Conservation (phyloP, 176 grass and related monocot species). For the Puya raimondii region DNA sequence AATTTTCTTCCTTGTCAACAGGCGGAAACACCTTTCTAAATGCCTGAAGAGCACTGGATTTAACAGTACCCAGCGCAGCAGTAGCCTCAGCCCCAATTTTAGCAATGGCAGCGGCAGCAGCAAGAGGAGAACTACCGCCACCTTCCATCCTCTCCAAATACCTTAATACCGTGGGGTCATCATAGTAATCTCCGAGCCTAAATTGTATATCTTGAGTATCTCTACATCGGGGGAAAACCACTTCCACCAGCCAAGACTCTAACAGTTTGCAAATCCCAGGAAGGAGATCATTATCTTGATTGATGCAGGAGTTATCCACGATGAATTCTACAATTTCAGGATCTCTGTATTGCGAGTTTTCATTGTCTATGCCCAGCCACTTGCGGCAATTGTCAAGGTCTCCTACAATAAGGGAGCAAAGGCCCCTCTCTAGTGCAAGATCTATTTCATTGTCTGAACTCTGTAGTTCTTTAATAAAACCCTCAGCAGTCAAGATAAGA, state of each 20-base stretch:
- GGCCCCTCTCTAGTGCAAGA: slow-evolving; percentile 64
- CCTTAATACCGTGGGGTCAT: slow-evolving; percentile 64
- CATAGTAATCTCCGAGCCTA: slow-evolving; percentile 83
- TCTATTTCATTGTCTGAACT: slow-evolving; percentile 34
- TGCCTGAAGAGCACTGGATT: slow-evolving; percentile 78
- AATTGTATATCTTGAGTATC: slow-evolving; percentile 73
- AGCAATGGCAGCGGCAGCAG: slow-evolving; percentile 77
- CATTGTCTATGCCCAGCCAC: slow-evolving; percentile 76
- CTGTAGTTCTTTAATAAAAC: slow-evolving; percentile 77
- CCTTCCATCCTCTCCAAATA: slow-evolving; percentile 91
- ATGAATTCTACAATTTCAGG: slow-evolving; percentile 77
- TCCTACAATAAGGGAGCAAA: slow-evolving; percentile 79
- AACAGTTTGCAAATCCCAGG: slow-evolving; percentile 87
- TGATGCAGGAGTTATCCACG: slow-evolving; percentile 50
- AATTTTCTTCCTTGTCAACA: slow-evolving; percentile 42
- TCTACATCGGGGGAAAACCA: slow-evolving; percentile 87
- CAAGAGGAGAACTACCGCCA: slow-evolving; percentile 62
- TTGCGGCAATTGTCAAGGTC: slow-evolving; percentile 62
- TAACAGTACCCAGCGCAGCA: slow-evolving; percentile 59
- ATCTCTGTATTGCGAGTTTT: slow-evolving; percentile 53
- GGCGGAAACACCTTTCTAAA: slow-evolving; percentile 81
- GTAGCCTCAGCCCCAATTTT: slow-evolving; percentile 77
- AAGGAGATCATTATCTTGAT: slow-evolving; percentile 63
- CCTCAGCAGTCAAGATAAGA: slow-evolving; percentile 58
- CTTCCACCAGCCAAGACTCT: slow-evolving; percentile 75